Evolutionary conservation across 192 early-diverging fungal species (phyloP), one percentile per base, ranked within the genome.

Genomic region (Phycomyces nitens): DNA sequence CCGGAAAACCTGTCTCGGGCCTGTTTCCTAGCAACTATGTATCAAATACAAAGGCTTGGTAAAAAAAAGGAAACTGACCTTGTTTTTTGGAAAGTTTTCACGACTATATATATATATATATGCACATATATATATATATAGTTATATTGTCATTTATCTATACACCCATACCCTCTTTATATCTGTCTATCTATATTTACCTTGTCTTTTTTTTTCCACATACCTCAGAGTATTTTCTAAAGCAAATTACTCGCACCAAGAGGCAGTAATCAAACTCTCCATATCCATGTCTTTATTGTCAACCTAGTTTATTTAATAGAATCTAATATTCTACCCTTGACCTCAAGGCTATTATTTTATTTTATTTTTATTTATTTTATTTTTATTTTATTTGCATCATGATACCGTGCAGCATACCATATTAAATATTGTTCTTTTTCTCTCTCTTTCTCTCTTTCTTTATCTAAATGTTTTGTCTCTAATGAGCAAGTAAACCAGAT

Each of bases 1-100:
- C 41, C 34, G 82, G 79, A 1, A 61, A 72, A 26, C 75, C 75
- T 18, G 58, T 71, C 66, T 86, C 88, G 60, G 89, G 89, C 53
- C 81, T 89, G 38, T 92, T 92, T 73, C 89, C 89, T 16, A 86
- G 86, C 23, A 89, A 87, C 41, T 92, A 92, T 67, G 89, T 92
- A 59, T 55, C 61, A 51, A 62, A 43, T n/a, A 44, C 61, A 41
- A 63, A 54, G 21, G 56, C 55, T 40, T 15, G 26, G 15, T 63
- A 53, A 59, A 59, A 40, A 40, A 14, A 59, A 57, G 39, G 14
- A 23, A 23, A 23, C 53, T 11, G 0, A 34, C 7, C 29, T 34
- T 34, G 29, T 5, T 34, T 34, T 7, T 34, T 34, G 29, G 7
- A n/a, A n/a, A n/a, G n/a, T n/a, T n/a, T n/a, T n/a, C n/a, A n/a